phyloP scores from a whole-genome alignment of 148 eudicot species.

The Euryodendron excelsum region DNA sequence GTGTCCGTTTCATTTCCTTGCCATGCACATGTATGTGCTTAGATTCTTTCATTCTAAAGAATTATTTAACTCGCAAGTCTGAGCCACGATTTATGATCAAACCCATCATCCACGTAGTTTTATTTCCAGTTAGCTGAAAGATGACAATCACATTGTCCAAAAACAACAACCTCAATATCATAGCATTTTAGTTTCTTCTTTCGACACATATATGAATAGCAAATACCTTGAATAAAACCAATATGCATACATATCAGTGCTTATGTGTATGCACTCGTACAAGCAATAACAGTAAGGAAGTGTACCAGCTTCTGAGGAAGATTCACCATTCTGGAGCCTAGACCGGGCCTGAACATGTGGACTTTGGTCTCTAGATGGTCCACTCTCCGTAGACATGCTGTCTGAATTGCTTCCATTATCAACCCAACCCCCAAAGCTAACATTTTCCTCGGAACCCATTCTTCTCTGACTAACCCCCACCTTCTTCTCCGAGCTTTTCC shows the following conservation, averaged over 20 bases:
- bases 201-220: neutral
- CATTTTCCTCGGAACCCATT: conserved; percentile 42
- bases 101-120: neutral
- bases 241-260: neutral
- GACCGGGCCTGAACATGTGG: conserved; percentile 55
- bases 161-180: neutral
- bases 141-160: neutral
- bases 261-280: neutral
- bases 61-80: neutral
- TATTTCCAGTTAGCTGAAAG: neutral
- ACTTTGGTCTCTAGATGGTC: conserved; percentile 47
- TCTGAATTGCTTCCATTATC: conserved; percentile 60
- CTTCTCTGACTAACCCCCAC: conserved; percentile 28
- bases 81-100: neutral
- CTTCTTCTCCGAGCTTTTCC: conserved; percentile 36
- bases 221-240: neutral
- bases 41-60: neutral
- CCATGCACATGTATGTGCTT: too few relatives aligned
- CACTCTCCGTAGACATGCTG: conserved; percentile 55
- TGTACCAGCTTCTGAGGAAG: conserved; percentile 71
- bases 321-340: conserved; percentile 50
- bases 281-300: neutral
- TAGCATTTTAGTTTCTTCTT: neutral
- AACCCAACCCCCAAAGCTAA: conserved; percentile 24
- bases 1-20: too few relatives aligned